phyloP scores from a whole-genome alignment of 163 green algal species.

The Chlorella variabilis region DNA sequence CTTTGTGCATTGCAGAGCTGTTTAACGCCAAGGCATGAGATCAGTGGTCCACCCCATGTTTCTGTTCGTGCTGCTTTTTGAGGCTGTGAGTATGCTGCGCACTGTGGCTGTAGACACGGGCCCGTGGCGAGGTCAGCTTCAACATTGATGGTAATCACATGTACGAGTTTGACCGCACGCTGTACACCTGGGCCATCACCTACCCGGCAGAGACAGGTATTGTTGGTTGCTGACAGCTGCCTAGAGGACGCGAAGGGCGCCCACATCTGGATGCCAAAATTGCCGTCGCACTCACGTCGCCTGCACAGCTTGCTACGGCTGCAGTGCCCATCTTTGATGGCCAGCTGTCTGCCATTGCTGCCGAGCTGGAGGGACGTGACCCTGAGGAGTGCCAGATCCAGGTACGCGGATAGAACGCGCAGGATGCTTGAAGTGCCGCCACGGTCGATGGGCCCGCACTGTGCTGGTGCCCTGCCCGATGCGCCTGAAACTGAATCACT shows the following conservation, averaged over 20 bases:
- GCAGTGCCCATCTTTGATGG: slow-evolving; percentile 57
- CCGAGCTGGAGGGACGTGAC: slow-evolving; percentile 54
- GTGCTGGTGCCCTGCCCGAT: no score
- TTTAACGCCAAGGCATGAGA: no score
- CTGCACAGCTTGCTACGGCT: no score
- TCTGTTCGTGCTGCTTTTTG: neutral
- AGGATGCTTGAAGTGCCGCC: no score
- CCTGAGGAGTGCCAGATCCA: slow-evolving; percentile 46
- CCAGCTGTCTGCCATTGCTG: slow-evolving; percentile 53
- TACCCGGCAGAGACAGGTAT: slow-evolving; percentile 69
- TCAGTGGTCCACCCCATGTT: no score
- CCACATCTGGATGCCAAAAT: no score
- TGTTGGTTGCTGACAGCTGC: neutral
- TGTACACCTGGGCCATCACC: slow-evolving; percentile 75
- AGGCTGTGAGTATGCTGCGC: no score
- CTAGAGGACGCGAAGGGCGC: neutral
- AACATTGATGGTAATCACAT: slow-evolving; percentile 73
- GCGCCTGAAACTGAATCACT: no score
- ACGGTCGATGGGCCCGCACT: no score
- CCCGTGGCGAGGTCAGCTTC: slow-evolving; percentile 54
- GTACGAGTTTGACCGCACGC: slow-evolving; percentile 52
- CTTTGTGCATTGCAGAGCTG: no score
- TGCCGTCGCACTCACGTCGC: no score
- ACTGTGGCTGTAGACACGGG: slow-evolving; percentile 35
- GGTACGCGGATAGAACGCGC: no score